These are phyloP conservation scores for Fomitopsis betulina DNA, from an alignment of 1,284 basidiomycete species.

Conservation along the genomic window DNA sequence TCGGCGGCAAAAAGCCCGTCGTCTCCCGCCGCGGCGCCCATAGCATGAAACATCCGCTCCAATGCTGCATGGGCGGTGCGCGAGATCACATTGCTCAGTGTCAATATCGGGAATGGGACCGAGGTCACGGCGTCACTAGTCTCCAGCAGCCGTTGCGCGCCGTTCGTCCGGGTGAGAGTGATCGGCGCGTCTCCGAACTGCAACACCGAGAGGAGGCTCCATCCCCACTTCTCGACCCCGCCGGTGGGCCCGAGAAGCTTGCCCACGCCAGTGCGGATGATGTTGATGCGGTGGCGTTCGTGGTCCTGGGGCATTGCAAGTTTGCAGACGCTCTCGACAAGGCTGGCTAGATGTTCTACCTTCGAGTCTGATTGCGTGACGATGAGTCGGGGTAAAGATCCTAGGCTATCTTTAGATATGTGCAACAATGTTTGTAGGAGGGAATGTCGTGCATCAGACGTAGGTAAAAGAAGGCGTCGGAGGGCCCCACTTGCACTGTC, in stretches of 20 bases:
- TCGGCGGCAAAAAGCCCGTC: conserved; percentile 72
- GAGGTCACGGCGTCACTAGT: conserved; percentile 30
- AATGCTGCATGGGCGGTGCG: conserved; percentile 51
- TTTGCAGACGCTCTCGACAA: conserved; percentile 69
- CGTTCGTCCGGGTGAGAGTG: conserved; percentile 40
- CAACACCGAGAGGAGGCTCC: conserved; percentile 72
- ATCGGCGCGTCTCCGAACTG: conserved; percentile 61
- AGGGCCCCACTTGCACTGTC: conserved; percentile 44
- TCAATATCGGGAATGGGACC: conserved; percentile 53
- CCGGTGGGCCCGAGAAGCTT: conserved; percentile 77
- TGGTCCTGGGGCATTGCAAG: conserved; percentile 25
- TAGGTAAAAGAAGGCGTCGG: conserved; percentile 36
- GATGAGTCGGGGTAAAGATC: conserved; percentile 73
- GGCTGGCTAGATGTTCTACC: conserved; percentile 59
- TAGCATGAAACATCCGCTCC: conserved; percentile 62
- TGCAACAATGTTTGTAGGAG: conserved; percentile 52
- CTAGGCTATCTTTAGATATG: conserved; percentile 58
- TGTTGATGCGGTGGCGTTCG: conserved; percentile 24
- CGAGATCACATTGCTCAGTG: conserved; percentile 59
- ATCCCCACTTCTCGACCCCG: conserved; percentile 87
- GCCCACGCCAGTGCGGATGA: conserved; percentile 54
- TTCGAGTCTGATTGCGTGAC: conserved; percentile 65
- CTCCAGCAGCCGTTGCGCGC: conserved; percentile 58
- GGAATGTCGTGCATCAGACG: conserved; percentile 36
- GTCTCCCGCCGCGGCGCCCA: conserved; percentile 72